Base-by-base conservation (phyloP, 345 rosid genomes). In the Microcos paniculata region DNA sequence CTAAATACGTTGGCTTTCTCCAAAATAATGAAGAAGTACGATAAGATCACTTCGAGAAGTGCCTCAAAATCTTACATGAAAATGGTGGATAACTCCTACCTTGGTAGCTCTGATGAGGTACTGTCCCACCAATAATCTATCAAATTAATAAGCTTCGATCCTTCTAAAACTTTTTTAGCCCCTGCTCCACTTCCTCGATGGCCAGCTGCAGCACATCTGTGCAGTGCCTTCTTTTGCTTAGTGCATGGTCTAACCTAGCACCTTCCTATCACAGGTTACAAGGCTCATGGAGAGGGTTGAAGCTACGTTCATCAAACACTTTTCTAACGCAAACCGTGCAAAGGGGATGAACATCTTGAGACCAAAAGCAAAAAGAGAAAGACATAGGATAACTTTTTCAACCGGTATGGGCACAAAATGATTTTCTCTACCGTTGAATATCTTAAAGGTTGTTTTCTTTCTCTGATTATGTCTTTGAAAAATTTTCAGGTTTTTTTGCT, bases 1-100 rank as follows among this genome's bases (percentile, higher is more conserved):
- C 74, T 85, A 81, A 92, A 92, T 70, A 81, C 80, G 7, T 70
- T 90, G 78, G 94, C 92, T 7, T 83, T 88, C 74, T 87, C 89
- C 2, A 92, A 90, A 81, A 90, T 92, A 35, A 58, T 92, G 87
- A 92, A 92, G 84, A 90, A 90, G 80, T 90, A 88, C 76, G 94
- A 88, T 71, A 88, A 92, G 92, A 81, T 87, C 69, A 85, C 90
- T 76, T 82, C 88, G 24, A 86, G 97, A 72, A 59, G 73, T 83
- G 94, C 94, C 24, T 14, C 87, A 43, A 87, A 76, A 80, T 66
- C 83, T 67, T 92, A 92, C 86, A 81, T 92, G 94, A 80, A 79
- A 74, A 87, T 84, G 88, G 91, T 85, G 72, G 90, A 91, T 73
- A 80, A 76, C 19, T 90, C 92, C 56, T 84, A 76, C 75, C 85